These are phyloP conservation scores for Trichothecium sympodiale DNA, from an alignment of 2,329 filamentous ascomycete species.

Conservation along the genomic window DNA sequence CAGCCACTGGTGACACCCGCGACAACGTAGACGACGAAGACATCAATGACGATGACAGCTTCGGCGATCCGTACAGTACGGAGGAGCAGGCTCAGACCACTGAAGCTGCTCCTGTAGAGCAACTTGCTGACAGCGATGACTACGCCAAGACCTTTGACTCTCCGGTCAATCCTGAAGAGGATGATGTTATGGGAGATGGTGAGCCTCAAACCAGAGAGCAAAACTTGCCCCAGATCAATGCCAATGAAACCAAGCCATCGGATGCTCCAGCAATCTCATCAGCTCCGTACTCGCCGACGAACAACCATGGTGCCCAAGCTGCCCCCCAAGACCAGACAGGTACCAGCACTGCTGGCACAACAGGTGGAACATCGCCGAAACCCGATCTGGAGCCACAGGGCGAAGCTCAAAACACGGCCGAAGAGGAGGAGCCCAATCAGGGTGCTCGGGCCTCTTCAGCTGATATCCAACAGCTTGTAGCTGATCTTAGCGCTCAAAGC, in stretches of 20 bases:
- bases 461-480: conserved; percentile 29
- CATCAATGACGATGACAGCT: conserved; percentile 34
- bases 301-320: conserved; percentile 2
- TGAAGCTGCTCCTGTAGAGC: conserved; percentile 14
- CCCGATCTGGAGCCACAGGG: background rate
- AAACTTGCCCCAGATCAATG: too few species aligned
- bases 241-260: too few species aligned
- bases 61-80: conserved; percentile 36
- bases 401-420: conserved; percentile 32
- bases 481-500: conserved; percentile 26
- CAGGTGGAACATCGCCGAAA: background rate
- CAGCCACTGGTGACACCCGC: conserved; percentile 14
- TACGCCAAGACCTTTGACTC: conserved; percentile 42
- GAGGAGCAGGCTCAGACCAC: conserved; percentile 19
- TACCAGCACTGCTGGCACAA: conserved; percentile 2
- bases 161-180: conserved; percentile 25
- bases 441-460: conserved; percentile 20
- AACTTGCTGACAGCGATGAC: conserved; percentile 29
- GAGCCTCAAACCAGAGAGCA: too few species aligned
- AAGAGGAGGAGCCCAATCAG: conserved; percentile 18
- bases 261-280: too few species aligned
- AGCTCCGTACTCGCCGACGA: too few species aligned
- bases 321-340: conserved; percentile 4
- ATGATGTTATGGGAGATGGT: conserved; percentile 18
- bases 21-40: conserved; percentile 21